A percentile compares a stretch with the other conserved stretches of the same genome.
phyloP scores from a whole-genome alignment of 257 asterid genomes.

The Ophiorrhiza pumila region DNA sequence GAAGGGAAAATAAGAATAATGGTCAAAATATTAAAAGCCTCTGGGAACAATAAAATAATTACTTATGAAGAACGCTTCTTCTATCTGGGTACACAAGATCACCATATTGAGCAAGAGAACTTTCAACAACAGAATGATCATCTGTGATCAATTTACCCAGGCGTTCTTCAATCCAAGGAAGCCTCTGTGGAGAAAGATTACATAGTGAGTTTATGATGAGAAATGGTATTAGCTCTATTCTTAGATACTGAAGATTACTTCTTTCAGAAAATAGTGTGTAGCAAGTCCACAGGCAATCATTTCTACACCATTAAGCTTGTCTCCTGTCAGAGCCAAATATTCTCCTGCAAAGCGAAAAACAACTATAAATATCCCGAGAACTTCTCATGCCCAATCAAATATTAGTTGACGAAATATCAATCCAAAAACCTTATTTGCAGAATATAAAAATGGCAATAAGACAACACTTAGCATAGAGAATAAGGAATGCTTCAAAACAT shows the following conservation, averaged over 20 bases:
- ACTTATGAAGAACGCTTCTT: conserved; percentile 68
- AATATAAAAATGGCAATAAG: neutral
- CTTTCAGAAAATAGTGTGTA: conserved; percentile 75
- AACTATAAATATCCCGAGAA: neutral
- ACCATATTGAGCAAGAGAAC: conserved; percentile 83
- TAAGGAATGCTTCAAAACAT: neutral
- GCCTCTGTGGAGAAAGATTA: conserved; percentile 53
- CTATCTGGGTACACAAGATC: conserved; percentile 80
- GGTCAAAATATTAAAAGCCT: neutral
- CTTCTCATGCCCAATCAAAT: neutral
- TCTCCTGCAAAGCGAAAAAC: conserved; percentile 60
- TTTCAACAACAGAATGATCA: conserved; percentile 76
- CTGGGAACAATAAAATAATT: conserved; percentile 19
- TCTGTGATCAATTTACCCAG: conserved; percentile 84
- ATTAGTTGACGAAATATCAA: neutral
- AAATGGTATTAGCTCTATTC: neutral
- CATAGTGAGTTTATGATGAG: neutral
- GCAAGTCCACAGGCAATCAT: conserved; percentile 97
- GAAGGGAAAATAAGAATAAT: neutral
- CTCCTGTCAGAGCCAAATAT: conserved; percentile 92
- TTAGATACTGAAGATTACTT: conserved; percentile 36
- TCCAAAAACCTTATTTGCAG: no score
- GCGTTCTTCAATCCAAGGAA: conserved; percentile 91
- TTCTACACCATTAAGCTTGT: conserved; percentile 78
- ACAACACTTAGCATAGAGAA: neutral